These are phyloP conservation scores for Orbilia oligospora DNA, from an alignment of 2,329 filamentous ascomycete species.

Conservation along the genomic window DNA sequence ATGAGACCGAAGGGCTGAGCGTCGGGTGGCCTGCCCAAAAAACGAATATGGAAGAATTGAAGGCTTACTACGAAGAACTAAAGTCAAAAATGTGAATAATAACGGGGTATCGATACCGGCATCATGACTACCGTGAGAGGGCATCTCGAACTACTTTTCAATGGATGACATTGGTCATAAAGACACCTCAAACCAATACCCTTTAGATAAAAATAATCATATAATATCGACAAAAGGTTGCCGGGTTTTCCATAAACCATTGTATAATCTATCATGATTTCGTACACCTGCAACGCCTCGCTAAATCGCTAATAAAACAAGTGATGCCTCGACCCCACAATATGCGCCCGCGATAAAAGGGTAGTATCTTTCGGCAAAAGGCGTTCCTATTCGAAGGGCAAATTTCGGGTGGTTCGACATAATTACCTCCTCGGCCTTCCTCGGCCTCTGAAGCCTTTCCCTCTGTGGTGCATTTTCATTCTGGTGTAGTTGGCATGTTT, in stretches of 20 bases:
- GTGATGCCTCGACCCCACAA: not conserved
- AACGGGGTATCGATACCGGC: no score
- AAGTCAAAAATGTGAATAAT: slow-evolving; percentile 85
- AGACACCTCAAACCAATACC: not conserved
- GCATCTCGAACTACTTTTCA: no score
- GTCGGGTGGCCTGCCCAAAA: slow-evolving; percentile 83
- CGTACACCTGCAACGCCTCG: slow-evolving; percentile 57
- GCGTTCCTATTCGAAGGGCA: not conserved
- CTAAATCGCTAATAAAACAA: slow-evolving; percentile 33
- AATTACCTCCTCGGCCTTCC: slow-evolving; percentile 38
- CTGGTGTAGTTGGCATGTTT: slow-evolving; percentile 50
- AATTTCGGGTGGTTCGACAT: not conserved
- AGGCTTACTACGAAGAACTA: slow-evolving; percentile 83
- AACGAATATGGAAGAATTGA: slow-evolving; percentile 85
- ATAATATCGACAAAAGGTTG: not conserved
- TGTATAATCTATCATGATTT: not conserved
- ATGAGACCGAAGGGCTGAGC: slow-evolving; percentile 81
- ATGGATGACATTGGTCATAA: no score
- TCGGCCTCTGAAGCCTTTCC: slow-evolving; percentile 42
- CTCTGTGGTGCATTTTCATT: slow-evolving; percentile 58
- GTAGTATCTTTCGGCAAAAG: not conserved
- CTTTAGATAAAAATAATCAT: not conserved
- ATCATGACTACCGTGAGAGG: no score
- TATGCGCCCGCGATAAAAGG: not conserved
- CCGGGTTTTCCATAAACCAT: not conserved